Percentiles rank a stretch among this genome's conserved stretches.
Conservation (phyloP, 768 basidiomycete genomes). For the Mycena indigotica region DNA sequence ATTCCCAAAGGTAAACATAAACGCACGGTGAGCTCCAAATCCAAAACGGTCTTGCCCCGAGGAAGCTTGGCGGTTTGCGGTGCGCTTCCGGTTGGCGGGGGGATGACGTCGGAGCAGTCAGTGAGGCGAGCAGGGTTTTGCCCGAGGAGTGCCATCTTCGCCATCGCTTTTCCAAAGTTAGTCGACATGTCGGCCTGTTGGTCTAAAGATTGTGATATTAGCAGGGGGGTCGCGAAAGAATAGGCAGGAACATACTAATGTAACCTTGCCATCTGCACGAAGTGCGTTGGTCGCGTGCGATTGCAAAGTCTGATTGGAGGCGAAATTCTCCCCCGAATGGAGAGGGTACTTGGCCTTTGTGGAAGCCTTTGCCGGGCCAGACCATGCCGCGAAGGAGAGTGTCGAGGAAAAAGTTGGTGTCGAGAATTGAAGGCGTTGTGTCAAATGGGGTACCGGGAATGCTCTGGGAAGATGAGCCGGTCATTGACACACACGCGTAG, state of each 20-base stretch:
- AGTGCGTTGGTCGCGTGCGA: conserved; percentile 30
- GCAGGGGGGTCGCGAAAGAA: not conserved
- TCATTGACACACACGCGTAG: conserved; percentile 21
- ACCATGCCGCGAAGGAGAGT: conserved; percentile 6
- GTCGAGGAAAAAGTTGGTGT: conserved; percentile 34
- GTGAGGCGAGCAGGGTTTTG: conserved; percentile 25
- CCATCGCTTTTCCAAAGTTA: conserved; percentile 29
- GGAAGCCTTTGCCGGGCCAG: conserved; percentile 5
- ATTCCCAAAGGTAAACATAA: not conserved
- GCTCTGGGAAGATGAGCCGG: no score
- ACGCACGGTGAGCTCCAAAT: not conserved
- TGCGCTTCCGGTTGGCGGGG: not conserved
- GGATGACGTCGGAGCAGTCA: conserved; percentile 36
- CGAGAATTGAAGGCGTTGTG: conserved; percentile 30
- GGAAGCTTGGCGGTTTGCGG: not conserved
- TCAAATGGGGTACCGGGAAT: conserved; percentile 33
- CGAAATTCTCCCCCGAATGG: conserved; percentile 35
- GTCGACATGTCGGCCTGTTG: conserved; percentile 18
- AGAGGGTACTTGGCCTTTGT: conserved; percentile 28
- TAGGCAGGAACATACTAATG: conserved; percentile 17
- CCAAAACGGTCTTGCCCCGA: not conserved
- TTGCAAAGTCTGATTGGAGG: conserved; percentile 32
- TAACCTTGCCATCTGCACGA: conserved; percentile 35
- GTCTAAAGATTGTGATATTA: not conserved
- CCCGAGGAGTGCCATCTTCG: conserved; percentile 31